phyloP scores from a whole-genome alignment of 2,329 filamentous ascomycete species.

The Diaporthe sp. region DNA sequence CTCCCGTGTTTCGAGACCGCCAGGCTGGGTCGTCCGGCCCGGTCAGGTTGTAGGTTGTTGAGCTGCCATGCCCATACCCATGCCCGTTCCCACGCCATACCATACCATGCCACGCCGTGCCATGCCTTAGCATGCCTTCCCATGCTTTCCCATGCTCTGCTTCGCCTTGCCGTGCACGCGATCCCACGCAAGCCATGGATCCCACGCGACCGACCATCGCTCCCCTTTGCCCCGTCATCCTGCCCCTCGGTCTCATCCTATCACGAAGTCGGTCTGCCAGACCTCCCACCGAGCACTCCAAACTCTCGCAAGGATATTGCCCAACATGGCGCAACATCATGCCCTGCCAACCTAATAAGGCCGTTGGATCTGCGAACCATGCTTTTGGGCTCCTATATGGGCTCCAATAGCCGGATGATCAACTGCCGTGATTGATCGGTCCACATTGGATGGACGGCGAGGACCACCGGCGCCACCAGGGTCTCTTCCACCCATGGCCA shows the following conservation, averaged over 20 bases:
- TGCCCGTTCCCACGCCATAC: background rate
- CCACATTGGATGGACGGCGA: conserved; percentile 29
- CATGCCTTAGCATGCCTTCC: background rate
- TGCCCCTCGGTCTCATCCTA: conserved; percentile 7
- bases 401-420: conserved; percentile 40
- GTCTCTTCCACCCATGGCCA: conserved; percentile 13
- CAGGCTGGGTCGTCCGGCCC: conserved; percentile 21
- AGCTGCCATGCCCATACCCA: background rate
- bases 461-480: background rate
- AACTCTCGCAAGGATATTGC: conserved; percentile 9
- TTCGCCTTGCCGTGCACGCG: conserved; percentile 8
- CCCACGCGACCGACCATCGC: conserved; percentile 9
- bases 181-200: conserved; percentile 18
- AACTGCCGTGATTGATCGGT: conserved; percentile 41
- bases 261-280: conserved; percentile 1
- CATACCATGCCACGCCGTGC: background rate
- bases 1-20: conserved; percentile 13
- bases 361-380: conserved; percentile 20
- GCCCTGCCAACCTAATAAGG: background rate
- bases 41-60: background rate
- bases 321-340: background rate
- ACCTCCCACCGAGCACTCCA: conserved; percentile 14
- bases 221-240: background rate
- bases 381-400: conserved; percentile 13
- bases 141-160: conserved; percentile 10